phyloP scores from a whole-genome alignment of 2,329 filamentous ascomycete genomes.

The Microdochium trichocladiopsis region DNA sequence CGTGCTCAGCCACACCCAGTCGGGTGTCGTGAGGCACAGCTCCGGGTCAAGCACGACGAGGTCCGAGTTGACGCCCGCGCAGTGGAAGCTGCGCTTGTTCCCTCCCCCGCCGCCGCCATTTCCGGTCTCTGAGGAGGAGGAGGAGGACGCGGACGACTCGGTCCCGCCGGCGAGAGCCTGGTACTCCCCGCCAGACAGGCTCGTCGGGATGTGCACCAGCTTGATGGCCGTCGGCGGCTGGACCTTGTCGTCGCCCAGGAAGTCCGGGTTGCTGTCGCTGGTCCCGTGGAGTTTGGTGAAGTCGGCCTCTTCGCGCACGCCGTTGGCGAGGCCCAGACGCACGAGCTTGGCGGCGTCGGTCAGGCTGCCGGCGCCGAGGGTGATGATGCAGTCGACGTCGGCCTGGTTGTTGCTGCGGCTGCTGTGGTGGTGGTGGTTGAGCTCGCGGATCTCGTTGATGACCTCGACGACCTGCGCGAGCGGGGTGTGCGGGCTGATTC shows the following conservation, averaged over 20 bases:
- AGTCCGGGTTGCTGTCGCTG: constrained; percentile 12
- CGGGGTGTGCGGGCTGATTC: constrained; percentile 46
- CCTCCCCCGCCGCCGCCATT: too few species aligned
- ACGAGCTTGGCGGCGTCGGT: constrained; percentile 49
- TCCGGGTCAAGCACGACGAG: constrained; percentile 51
- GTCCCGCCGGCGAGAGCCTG: constrained; percentile 21
- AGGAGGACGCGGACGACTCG: constrained; percentile 11
- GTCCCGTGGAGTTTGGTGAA: constrained; percentile 26
- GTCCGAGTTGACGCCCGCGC: constrained; percentile 32
- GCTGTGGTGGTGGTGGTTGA: too few species aligned
- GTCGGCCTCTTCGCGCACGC: constrained; percentile 25
- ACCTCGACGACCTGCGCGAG: constrained; percentile 45
- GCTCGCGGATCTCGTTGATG: constrained; percentile 26
- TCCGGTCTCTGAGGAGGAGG: too few species aligned
- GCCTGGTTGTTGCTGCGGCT: too few species aligned
- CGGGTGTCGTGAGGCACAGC: constrained; percentile 41
- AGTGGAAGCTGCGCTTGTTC: constrained; percentile 5
- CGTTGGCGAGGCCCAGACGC: constrained; percentile 41
- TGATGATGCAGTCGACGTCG: constrained; percentile 43
- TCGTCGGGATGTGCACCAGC: constrained; percentile 25
- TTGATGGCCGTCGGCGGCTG: constrained; percentile 17
- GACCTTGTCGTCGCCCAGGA: constrained; percentile 5
- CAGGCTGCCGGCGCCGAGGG: constrained; percentile 46
- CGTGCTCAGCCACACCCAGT: constrained; percentile 47
- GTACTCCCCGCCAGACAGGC: constrained; percentile 27